Evolutionary conservation across 2,329 filamentous ascomycete species (phyloP), one percentile per base, ranked within the genome.

Genomic region (Colletotrichum gloeosporioides): DNA sequence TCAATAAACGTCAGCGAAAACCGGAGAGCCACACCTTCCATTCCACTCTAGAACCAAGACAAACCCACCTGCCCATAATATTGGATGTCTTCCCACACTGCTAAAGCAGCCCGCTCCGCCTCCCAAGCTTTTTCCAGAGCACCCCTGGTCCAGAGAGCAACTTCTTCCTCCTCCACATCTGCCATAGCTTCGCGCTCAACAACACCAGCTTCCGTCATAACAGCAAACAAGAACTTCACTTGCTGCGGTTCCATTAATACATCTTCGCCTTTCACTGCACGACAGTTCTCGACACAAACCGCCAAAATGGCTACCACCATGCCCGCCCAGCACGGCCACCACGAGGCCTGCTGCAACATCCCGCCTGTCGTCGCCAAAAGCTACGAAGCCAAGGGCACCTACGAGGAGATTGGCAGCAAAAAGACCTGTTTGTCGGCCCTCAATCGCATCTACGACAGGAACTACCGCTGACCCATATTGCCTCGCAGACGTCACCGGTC

Each of bases 281-380:
- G 64, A 27, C 63, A 59, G 31, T 65, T 71, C 27, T 65, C 63
- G 36, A 68, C 72, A 25, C 69, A 67, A 49, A 31, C 72, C 59
- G 69, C 77, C 25, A 77, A 49, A n/a, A 90, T 90, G 88, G 57
- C 68, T 6, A 88, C 88, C 80, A 84, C 87, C 39, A 89, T 89
- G 87, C 86, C 86, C 57, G 88, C 88, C 27, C 85, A 87, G 75
- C 86, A 87, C 81, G 90, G 89, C 83, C 90, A 91, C 83, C 90
- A 86, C 80, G 85, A 87, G 82, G 87, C 90, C 80, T 92, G 90
- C 86, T 92, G 90, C 82, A 91, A 89, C 80, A 87, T 92, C 68
- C 89, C 92, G 10, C 90, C 91, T 8, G 87, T 93, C 61, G 84
- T 91, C n/a, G 82, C 87, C 8, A 87, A 88, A 78, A 89, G 87